Percentiles rank a stretch among this genome's conserved stretches.
These are phyloP conservation scores for Cladorrhinum sp. DNA, from an alignment of 2,329 filamentous ascomycete genomes.

Conservation along the genomic window DNA sequence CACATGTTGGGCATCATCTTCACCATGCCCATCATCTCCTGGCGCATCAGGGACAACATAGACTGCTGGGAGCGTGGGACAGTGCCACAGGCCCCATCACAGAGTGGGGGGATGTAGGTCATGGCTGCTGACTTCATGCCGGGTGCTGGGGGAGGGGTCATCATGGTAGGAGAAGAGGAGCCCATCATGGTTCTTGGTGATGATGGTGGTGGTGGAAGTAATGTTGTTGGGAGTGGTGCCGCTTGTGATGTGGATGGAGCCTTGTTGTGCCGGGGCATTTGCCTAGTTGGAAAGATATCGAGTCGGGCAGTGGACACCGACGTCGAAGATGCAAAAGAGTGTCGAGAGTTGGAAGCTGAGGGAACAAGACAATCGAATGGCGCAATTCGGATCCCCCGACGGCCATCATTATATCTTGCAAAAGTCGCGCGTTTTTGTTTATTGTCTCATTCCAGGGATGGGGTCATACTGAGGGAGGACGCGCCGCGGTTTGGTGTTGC, in stretches of 20 bases:
- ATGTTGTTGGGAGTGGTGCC: not conserved
- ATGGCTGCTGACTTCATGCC: slow-evolving; percentile 23
- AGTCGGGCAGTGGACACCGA: not conserved
- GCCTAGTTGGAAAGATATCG: not conserved
- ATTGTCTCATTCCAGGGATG: not conserved
- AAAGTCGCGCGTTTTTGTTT: not conserved
- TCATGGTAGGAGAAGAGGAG: not conserved
- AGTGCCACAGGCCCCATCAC: slow-evolving; percentile 36
- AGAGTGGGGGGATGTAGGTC: slow-evolving; percentile 36
- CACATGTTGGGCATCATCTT: slow-evolving; percentile 25
- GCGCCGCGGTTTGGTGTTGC: not conserved
- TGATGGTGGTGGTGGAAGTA: not conserved
- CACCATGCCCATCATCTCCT: slow-evolving; percentile 27
- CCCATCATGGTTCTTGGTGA: not conserved
- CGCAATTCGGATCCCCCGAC: not conserved
- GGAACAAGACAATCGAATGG: not conserved
- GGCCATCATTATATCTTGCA: not conserved
- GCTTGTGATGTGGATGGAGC: not conserved
- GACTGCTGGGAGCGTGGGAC: slow-evolving; percentile 30
- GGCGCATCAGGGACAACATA: slow-evolving; percentile 22
- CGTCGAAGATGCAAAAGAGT: not conserved
- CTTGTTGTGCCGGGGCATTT: not conserved
- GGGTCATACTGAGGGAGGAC: not conserved
- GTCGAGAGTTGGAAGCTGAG: not conserved
- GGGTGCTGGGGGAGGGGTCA: no score